Evolutionary conservation across 2,329 filamentous ascomycete species (phyloP).

Genomic region (Purpureocillium takamizusanense): DNA sequence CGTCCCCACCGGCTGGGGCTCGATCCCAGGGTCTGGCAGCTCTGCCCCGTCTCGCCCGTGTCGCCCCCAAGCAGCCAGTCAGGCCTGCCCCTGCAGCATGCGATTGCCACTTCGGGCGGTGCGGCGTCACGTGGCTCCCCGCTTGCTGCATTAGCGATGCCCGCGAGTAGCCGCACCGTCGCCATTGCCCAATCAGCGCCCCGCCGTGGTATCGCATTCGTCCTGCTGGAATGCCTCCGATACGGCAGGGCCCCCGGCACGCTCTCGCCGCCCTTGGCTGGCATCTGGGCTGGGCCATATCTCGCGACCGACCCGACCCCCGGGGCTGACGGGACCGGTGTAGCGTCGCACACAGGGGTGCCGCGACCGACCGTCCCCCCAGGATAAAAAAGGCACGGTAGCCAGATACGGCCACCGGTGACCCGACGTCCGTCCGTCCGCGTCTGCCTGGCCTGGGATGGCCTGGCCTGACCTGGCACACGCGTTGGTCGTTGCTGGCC

Average conservation of each 20-base stretch:
- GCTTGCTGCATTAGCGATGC: conserved; percentile 4
- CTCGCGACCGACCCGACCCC: too few relatives aligned
- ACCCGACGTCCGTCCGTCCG: too few relatives aligned
- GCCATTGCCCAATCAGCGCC: conserved; percentile 7
- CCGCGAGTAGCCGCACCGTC: conserved; percentile 15
- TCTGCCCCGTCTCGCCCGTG: too few relatives aligned
- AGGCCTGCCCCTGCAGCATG: conserved; percentile 1
- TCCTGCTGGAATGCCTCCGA: conserved; percentile 11
- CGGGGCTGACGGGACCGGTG: background rate
- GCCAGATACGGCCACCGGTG: conserved; percentile 1
- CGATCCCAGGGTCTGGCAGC: background rate
- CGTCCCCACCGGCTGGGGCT: background rate
- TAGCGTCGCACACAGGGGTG: background rate
- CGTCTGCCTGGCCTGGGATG: too few relatives aligned
- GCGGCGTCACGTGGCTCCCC: conserved; percentile 13
- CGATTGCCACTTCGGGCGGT: conserved; percentile 5
- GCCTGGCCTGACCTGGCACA: too few relatives aligned
- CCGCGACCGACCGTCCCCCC: too few relatives aligned
- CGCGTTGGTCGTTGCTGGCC: too few relatives aligned
- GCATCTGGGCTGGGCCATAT: background rate
- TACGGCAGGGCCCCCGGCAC: conserved; percentile 6
- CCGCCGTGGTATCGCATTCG: background rate
- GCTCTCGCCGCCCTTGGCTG: background rate
- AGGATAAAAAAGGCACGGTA: too few relatives aligned
- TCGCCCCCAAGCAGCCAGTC: background rate